Base-by-base conservation (phyloP, 208 protist genomes). In the Crithidia bombi region DNA sequence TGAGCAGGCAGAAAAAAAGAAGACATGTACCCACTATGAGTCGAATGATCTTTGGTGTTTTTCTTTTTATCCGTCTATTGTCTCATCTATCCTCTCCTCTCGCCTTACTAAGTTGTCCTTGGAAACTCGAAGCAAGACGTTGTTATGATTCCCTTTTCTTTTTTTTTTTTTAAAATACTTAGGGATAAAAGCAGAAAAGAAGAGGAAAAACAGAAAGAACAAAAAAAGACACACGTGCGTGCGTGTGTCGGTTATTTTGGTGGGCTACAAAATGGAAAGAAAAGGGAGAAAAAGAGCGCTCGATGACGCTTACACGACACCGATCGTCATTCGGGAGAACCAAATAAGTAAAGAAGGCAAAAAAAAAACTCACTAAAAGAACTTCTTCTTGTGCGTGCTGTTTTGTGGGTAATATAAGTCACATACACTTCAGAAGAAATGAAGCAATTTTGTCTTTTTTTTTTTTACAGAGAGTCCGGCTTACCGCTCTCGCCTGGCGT, bases 111-210 rank as follows among this genome's bases (percentile, higher is more conserved):
- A 54, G 58, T 54, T 65, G 41, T 38, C 38, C 43, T 51, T 65
- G 39, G 58, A 65, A 65, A 65, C 30, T 54, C 58, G 54, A 32
- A 65, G 41, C 38, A 65, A 52, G 21, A 64, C 32, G 46, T 23
- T 23, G 39, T 51, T 49, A 21, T 3, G 6, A 5, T 62, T 54
- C 9, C 4, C 11, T 54, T 54, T 54, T 5, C 19, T 54, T 33
- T n/a, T n/a, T 10, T 5, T 38, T 1, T 21, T 56, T 21, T 6
- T 21, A 14, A 3, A 15, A 56, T 38, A 23, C 7, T 19, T 21
- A 23, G 30, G 19, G 15, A 49, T 9, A 33, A 49, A 49, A 30
- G 17, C 30, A 62, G 30, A 49, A 47, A 30, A 49, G 35, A 38
- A 47, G 11, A 19, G 9, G 6, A 39, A 25, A n/a, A 25, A 57